Percentiles rank a stretch among this genome's conserved stretches.
Evolutionary conservation across 495 filamentous ascomycete genomes (phyloP).

Genomic region (Cercophora newfieldiana): DNA sequence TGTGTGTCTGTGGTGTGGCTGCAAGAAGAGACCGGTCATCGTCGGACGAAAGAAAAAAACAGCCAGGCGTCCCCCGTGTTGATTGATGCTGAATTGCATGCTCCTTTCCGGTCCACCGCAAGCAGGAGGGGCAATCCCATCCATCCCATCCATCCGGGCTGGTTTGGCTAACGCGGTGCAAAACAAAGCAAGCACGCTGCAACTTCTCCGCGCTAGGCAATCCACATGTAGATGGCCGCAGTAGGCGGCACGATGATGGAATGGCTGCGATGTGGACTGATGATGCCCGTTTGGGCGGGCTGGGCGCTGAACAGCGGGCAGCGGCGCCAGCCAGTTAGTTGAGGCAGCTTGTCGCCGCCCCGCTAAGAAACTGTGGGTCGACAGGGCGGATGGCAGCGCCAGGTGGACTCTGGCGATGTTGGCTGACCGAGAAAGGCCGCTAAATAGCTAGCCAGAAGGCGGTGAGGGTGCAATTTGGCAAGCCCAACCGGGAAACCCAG

Average conservation of each 20-base stretch:
- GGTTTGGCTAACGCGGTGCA: conserved; percentile 1
- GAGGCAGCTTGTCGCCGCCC: not conserved
- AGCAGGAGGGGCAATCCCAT: not conserved
- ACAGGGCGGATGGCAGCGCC: not conserved
- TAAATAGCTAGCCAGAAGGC: conserved; percentile 3
- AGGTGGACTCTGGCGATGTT: conserved; percentile 10
- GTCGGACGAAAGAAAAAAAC: not conserved
- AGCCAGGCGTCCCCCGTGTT: not conserved
- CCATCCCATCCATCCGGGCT: not conserved
- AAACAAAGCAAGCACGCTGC: not conserved
- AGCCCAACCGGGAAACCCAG: not conserved
- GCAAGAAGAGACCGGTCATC: not conserved
- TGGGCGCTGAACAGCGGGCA: not conserved
- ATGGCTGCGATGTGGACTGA: conserved; percentile 11
- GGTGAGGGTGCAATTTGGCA: conserved; percentile 5
- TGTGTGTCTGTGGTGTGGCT: not conserved
- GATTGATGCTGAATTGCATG: not conserved
- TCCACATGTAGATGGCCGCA: not conserved
- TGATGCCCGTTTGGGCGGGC: not conserved
- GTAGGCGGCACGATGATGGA: conserved; percentile 18
- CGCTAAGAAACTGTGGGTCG: not conserved
- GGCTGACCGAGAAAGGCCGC: conserved; percentile 15
- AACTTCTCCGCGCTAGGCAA: not conserved
- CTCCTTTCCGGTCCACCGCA: not conserved
- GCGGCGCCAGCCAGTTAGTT: not conserved